Percentiles rank a stretch among this genome's conserved stretches.
These are phyloP conservation scores for Fusarium sp. DNA, from an alignment of 2,329 filamentous ascomycete species.

Conservation along the genomic window DNA sequence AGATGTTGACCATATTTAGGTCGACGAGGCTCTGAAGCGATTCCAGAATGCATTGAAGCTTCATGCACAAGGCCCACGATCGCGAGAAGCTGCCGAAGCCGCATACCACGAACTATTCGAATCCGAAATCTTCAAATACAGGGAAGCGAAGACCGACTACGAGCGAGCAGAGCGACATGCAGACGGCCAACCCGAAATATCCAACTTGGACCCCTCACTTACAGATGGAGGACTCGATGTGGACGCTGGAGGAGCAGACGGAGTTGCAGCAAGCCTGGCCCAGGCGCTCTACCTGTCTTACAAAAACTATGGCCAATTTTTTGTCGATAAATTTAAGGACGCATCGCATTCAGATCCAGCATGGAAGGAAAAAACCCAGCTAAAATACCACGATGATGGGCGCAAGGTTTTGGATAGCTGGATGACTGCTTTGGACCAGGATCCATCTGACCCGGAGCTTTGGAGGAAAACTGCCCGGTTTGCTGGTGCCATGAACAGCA, in stretches of 20 bases:
- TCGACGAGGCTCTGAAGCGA: slow-evolving; percentile 94
- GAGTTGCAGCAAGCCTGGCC: slow-evolving; percentile 81
- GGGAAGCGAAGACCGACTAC: slow-evolving; percentile 87
- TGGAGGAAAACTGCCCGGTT: slow-evolving; percentile 71
- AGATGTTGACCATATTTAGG: slow-evolving; percentile 56
- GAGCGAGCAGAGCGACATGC: slow-evolving; percentile 73
- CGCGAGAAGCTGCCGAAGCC: slow-evolving; percentile 78
- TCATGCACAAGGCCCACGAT: slow-evolving; percentile 85
- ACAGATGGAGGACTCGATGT: slow-evolving; percentile 63
- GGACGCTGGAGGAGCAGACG: slow-evolving; percentile 74
- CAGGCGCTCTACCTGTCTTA: slow-evolving; percentile 93
- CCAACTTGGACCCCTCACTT: slow-evolving; percentile 58
- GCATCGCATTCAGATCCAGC: slow-evolving; percentile 61
- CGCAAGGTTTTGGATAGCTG: slow-evolving; percentile 67
- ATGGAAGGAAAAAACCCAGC: slow-evolving; percentile 52
- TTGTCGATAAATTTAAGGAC: slow-evolving; percentile 72
- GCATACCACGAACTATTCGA: slow-evolving; percentile 89
- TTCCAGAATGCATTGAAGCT: slow-evolving; percentile 93
- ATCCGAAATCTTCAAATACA: slow-evolving; percentile 94
- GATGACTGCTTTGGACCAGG: slow-evolving; percentile 69
- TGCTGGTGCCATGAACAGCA: slow-evolving; percentile 67
- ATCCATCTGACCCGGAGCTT: slow-evolving; percentile 74
- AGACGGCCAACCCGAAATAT: slow-evolving; percentile 57
- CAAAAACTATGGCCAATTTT: slow-evolving; percentile 95
- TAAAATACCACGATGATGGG: slow-evolving; percentile 52